These are phyloP conservation scores for Phaeosphaeriaceae sp. DNA, from an alignment of 2,329 filamentous ascomycete species.

Conservation along the genomic window DNA sequence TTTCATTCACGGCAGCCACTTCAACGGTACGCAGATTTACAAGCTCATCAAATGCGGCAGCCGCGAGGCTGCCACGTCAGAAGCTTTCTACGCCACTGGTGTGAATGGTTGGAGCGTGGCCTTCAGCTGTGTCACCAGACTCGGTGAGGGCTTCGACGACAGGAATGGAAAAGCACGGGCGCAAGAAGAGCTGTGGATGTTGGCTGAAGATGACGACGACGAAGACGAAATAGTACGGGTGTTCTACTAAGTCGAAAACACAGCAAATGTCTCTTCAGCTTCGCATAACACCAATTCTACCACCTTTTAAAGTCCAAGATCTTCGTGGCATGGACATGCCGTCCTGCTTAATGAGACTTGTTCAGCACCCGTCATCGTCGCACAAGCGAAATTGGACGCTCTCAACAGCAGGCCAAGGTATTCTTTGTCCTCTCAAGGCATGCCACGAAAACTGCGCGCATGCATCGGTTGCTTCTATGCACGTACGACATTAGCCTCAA, in stretches of 20 bases:
- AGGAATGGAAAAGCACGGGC: slow-evolving; percentile 22
- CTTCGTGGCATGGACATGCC: too few relatives aligned
- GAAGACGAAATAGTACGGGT: slow-evolving; percentile 28
- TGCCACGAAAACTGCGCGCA: neutral
- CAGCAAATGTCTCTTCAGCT: too few relatives aligned
- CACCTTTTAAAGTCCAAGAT: too few relatives aligned
- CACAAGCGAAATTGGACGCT: neutral
- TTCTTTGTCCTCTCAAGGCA: neutral
- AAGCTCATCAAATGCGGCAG: slow-evolving; percentile 42
- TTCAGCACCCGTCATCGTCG: neutral
- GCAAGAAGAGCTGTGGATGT: slow-evolving; percentile 33
- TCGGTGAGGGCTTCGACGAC: slow-evolving; percentile 32
- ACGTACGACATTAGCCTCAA: neutral
- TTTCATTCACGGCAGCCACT: slow-evolving; percentile 14
- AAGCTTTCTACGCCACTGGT: slow-evolving; percentile 39
- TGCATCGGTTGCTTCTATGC: neutral
- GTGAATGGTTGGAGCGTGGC: slow-evolving; percentile 41
- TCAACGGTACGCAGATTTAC: slow-evolving; percentile 35
- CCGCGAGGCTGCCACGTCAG: slow-evolving; percentile 37
- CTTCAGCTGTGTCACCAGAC: slow-evolving; percentile 41
- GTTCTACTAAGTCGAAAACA: slow-evolving; percentile 45
- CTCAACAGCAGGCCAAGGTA: neutral
- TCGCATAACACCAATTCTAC: too few relatives aligned
- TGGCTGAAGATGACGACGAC: slow-evolving; percentile 31
- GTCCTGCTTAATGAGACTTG: neutral